A percentile compares a stretch with the other conserved stretches of the same genome.
phyloP scores from a whole-genome alignment of 345 rosid genomes.

The Eucalyptus globulus region DNA sequence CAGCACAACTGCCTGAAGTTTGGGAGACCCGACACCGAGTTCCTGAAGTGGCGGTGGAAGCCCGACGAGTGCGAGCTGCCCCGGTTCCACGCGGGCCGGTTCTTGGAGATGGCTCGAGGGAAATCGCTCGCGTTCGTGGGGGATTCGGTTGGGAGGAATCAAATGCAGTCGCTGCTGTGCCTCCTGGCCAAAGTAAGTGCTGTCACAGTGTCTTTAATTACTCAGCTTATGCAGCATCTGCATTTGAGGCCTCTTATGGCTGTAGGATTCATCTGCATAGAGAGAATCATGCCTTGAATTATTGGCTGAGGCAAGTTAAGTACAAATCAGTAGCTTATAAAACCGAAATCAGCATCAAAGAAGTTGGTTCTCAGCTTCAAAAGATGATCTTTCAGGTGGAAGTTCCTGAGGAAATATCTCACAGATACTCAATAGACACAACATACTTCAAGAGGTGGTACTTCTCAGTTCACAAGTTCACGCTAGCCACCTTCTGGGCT shows the following conservation, averaged over 20 bases:
- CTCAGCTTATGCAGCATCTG: background rate
- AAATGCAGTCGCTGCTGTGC: slow-evolving; percentile 33
- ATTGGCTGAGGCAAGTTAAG: background rate
- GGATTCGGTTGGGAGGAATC: slow-evolving; percentile 40
- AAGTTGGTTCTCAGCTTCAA: background rate
- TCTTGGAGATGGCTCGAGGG: slow-evolving; percentile 25
- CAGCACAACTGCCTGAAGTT: slow-evolving; percentile 41
- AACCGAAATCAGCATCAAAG: background rate
- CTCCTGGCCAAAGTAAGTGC: slow-evolving; percentile 21
- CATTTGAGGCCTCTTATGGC: background rate
- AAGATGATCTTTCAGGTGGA: slow-evolving; percentile 14
- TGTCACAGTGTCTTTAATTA: background rate
- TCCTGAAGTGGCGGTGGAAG: slow-evolving; percentile 45
- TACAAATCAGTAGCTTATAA: background rate
- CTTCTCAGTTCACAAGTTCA: slow-evolving; percentile 10
- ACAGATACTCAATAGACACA: background rate
- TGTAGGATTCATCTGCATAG: background rate
- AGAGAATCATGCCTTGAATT: background rate
- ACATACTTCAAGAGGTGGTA: slow-evolving; percentile 3
- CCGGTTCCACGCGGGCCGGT: slow-evolving; percentile 8
- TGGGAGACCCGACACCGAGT: slow-evolving; percentile 33
- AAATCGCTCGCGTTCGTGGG: slow-evolving; percentile 31
- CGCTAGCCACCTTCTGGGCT: slow-evolving; percentile 26
- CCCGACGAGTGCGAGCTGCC: slow-evolving; percentile 28
- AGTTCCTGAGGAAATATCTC: slow-evolving; percentile 11